Conservation (phyloP, 495 filamentous ascomycete species). For the Penicillium salamii region DNA sequence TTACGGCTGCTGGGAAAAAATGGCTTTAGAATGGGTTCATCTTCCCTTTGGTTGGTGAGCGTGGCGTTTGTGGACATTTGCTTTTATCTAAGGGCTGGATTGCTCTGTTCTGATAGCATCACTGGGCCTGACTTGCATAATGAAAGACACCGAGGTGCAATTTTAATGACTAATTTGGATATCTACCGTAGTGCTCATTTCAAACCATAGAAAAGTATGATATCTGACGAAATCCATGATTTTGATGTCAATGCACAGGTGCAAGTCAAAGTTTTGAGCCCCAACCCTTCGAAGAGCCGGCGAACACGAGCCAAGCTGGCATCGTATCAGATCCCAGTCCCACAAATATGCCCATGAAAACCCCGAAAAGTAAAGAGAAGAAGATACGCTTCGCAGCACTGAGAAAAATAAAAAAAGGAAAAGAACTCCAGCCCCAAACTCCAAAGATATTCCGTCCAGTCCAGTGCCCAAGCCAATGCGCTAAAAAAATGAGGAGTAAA, state of each 20-base stretch:
- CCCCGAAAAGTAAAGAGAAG: background rate
- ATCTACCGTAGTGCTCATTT: background rate
- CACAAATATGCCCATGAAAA: background rate
- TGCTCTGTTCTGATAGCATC: slow-evolving; percentile 4
- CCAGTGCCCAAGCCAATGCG: slow-evolving; percentile 8
- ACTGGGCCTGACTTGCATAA: background rate
- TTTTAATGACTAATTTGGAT: background rate
- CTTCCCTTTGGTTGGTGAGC: slow-evolving; percentile 12
- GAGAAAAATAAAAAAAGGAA: slow-evolving; percentile 1
- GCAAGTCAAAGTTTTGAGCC: background rate
- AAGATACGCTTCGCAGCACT: slow-evolving; percentile 4
- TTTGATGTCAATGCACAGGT: too few relatives aligned
- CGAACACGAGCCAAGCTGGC: background rate
- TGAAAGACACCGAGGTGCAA: background rate
- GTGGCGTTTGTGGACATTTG: slow-evolving; percentile 19
- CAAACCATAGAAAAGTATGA: too few relatives aligned
- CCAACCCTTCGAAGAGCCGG: background rate
- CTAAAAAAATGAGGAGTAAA: slow-evolving; percentile 17
- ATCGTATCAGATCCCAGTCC: background rate
- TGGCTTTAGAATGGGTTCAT: slow-evolving; percentile 57
- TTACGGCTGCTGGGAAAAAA: slow-evolving; percentile 87
- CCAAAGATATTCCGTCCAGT: slow-evolving; percentile 5
- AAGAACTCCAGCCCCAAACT: slow-evolving; percentile 15
- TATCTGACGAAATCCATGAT: background rate
- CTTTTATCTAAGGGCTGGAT: background rate